A percentile compares a stretch with the other conserved stretches of the same genome.
phyloP scores from a whole-genome alignment of 768 basidiomycete species.

The Phaeolepiota aurea region DNA sequence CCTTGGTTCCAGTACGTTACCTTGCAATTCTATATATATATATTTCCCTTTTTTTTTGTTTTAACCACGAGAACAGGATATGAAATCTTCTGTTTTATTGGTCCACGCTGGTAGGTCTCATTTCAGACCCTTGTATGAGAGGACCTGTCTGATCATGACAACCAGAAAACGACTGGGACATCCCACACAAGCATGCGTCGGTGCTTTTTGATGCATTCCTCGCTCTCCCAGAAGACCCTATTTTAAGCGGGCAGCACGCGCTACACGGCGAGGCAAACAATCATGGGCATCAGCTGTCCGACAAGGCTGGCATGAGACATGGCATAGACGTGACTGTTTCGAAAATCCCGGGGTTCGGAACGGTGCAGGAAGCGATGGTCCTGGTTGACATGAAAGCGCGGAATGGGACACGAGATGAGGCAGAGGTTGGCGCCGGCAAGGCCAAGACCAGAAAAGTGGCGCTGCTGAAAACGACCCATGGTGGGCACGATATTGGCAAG shows the following conservation, averaged over 20 bases:
- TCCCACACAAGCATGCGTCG: constrained; percentile 61
- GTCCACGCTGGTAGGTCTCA: constrained; percentile 48
- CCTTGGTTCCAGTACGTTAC: constrained; percentile 43
- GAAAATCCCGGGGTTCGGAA: constrained; percentile 29
- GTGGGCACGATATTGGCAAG: constrained; percentile 52
- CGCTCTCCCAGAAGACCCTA: constrained; percentile 26
- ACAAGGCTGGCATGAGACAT: not conserved
- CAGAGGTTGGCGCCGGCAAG: constrained; percentile 7
- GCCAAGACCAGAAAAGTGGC: constrained; percentile 37
- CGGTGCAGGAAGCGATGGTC: constrained; percentile 34
- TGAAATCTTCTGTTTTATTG: constrained; percentile 62
- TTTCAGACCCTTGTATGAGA: not conserved
- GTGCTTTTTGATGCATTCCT: constrained; percentile 62
- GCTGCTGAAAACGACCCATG: constrained; percentile 47
- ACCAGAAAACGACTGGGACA: constrained; percentile 59
- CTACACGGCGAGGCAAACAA: not conserved
- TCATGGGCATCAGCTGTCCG: not conserved
- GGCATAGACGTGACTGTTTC: constrained; percentile 15
- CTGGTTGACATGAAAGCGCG: constrained; percentile 29
- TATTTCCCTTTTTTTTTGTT: constrained; percentile 4
- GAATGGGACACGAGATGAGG: not conserved
- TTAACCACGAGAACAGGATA: constrained; percentile 29
- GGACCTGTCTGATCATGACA: not conserved
- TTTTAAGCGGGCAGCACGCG: not conserved
- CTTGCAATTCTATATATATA: not conserved